Conservation (phyloP, 2,329 filamentous ascomycete genomes). For the Nigrograna mackinnonii region DNA sequence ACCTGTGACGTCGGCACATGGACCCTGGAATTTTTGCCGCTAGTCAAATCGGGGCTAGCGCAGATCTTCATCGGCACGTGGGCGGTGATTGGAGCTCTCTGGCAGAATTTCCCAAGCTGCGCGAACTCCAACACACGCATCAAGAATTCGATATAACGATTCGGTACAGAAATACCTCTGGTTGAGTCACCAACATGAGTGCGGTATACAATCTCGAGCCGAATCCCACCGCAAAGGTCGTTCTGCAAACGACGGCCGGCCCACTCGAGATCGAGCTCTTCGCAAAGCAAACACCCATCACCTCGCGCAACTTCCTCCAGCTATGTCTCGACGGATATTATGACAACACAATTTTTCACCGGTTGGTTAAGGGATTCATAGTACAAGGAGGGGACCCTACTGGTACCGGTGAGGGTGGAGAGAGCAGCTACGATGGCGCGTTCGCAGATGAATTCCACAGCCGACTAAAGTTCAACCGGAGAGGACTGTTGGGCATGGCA, state of each 20-base stretch:
- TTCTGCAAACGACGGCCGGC: slow-evolving; percentile 87
- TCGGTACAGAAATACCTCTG: neutral
- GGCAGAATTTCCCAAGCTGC: slow-evolving; percentile 22
- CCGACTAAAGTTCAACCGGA: slow-evolving; percentile 87
- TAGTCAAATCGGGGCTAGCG: slow-evolving; percentile 3
- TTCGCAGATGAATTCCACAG: slow-evolving; percentile 92
- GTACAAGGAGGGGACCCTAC: slow-evolving; percentile 94
- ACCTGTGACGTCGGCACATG: slow-evolving; percentile 17
- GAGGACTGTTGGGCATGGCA: slow-evolving; percentile 93
- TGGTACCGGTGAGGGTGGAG: slow-evolving; percentile 87
- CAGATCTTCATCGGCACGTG: slow-evolving; percentile 9
- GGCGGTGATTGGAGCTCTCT: slow-evolving; percentile 15
- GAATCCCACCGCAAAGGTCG: slow-evolving; percentile 87
- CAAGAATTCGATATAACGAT: neutral
- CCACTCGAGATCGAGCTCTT: slow-evolving; percentile 92
- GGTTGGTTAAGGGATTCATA: slow-evolving; percentile 88
- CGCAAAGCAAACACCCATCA: slow-evolving; percentile 88
- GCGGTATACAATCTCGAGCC: slow-evolving; percentile 93
- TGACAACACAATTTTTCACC: slow-evolving; percentile 90
- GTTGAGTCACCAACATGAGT: slow-evolving; percentile 64
- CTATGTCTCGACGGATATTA: slow-evolving; percentile 96
- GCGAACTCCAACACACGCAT: neutral
- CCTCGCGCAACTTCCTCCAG: slow-evolving; percentile 94
- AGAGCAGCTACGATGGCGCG: slow-evolving; percentile 84
- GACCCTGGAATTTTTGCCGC: neutral